Evolutionary conservation across 306 rosid genomes (phyloP).

Genomic region (Rubus parviflorus): DNA sequence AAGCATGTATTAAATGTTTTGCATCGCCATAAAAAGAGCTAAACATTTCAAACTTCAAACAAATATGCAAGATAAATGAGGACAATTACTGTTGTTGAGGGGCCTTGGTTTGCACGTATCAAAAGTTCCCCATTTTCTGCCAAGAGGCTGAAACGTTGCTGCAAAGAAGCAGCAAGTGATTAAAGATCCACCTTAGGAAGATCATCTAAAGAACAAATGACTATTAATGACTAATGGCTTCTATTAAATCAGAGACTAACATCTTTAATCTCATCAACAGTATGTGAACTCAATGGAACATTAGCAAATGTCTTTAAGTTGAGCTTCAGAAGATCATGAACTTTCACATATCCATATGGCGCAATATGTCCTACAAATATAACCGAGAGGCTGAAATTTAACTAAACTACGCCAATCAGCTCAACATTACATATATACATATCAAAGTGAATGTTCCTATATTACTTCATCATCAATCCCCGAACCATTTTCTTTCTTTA

Average conservation of each 20-base stretch:
- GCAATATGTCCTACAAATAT: slow-evolving; percentile 71
- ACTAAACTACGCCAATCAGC: background rate
- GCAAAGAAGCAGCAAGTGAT: slow-evolving; percentile 18
- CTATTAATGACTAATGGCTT: background rate
- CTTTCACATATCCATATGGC: slow-evolving; percentile 80
- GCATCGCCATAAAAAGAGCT: background rate
- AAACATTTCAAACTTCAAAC: background rate
- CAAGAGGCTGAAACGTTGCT: slow-evolving; percentile 82
- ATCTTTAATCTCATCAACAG: slow-evolving; percentile 81
- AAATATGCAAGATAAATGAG: background rate
- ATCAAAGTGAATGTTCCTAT: too few relatives aligned
- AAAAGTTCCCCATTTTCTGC: slow-evolving; percentile 79
- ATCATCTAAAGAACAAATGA: background rate
- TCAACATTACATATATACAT: too few relatives aligned
- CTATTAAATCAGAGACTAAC: slow-evolving; percentile 31
- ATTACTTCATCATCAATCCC: too few relatives aligned
- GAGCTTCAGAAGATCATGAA: slow-evolving; percentile 68
- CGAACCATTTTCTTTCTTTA: too few relatives aligned
- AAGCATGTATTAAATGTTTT: background rate
- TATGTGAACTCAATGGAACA: slow-evolving; percentile 72
- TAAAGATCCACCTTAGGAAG: background rate
- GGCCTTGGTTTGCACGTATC: slow-evolving; percentile 95
- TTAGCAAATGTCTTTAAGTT: slow-evolving; percentile 78
- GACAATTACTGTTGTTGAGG: slow-evolving; percentile 57
- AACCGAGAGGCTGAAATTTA: background rate